Evolutionary conservation across 2,329 filamentous ascomycete species (phyloP), one percentile per base, ranked within the genome.

Genomic region (Dactylellina cionopaga): DNA sequence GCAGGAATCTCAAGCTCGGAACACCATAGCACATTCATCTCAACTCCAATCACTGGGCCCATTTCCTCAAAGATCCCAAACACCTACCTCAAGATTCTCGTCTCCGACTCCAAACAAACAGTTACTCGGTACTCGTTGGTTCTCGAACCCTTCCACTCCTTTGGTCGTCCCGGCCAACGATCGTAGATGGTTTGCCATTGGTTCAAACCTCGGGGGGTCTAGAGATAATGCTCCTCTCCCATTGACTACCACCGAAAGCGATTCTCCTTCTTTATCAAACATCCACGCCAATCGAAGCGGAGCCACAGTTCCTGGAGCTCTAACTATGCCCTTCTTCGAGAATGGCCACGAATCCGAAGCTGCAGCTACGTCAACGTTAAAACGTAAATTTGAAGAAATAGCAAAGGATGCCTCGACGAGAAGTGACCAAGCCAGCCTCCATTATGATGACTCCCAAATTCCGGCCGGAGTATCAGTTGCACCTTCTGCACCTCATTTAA

Each of bases 321-420:
- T 39, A 29, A 43, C 2, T 9, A 64, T 64, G 49, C 60, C 60
- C 19, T 29, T 35, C 22, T 64, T 46, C 27, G 60, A 64, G 19
- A 55, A 64, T 22, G 60, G 49, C n/a, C n/a, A 52, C 5, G 24
- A 9, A 7, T 39, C 60, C 9, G 60, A 54, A 25, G 31, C 29
- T n/a, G 24, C 43, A 9, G 19, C 15, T 33, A 25, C 56, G 10
- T 41, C 56, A 15, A 9, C 15, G 0, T 37, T 72, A 6, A 65
- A 72, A n/a, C 59, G 59, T 10, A 72, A 72, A n/a, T 60, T 39
- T 27, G 46, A n/a, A 17, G 44, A 19, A 9, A 60, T 60, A 13
- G 27, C 52, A 39, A 63, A 24, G 15, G 47, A 64, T 41, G 19
- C 35, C 24, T 31, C 19, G 24, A 25, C 19, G 22, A 29, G 19